Evolutionary conservation across 768 basidiomycete species (phyloP).

Genomic region (Kwoniella dejecticola): DNA sequence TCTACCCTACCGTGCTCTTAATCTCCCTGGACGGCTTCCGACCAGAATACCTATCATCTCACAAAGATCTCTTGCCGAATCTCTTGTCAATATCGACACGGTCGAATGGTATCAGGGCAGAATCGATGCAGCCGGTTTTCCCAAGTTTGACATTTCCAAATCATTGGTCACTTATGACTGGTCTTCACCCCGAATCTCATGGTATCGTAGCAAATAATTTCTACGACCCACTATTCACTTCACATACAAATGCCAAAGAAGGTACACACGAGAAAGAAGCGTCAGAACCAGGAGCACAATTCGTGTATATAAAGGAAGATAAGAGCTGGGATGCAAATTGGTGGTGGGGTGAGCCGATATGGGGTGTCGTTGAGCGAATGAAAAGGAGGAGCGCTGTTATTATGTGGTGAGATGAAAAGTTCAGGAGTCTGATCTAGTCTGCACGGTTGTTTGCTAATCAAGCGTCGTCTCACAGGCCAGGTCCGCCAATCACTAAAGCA

Average conservation of each 20-base stretch:
- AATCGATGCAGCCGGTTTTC: conserved; percentile 83
- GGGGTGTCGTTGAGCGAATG: conserved; percentile 79
- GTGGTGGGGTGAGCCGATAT: conserved; percentile 95
- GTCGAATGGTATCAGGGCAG: conserved; percentile 71
- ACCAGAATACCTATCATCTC: conserved; percentile 27
- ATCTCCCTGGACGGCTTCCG: conserved; percentile 36
- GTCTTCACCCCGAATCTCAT: conserved; percentile 83
- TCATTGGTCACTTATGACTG: conserved; percentile 90
- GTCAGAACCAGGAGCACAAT: conserved; percentile 15
- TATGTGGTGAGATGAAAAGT: conserved; percentile 72
- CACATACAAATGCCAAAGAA: neutral
- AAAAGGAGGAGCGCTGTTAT: conserved; percentile 77
- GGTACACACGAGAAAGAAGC: neutral
- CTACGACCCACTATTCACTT: conserved; percentile 69
- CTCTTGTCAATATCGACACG: conserved; percentile 10
- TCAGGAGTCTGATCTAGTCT: neutral
- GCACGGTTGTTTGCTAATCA: neutral
- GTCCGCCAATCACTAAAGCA: conserved; percentile 70
- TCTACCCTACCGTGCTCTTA: conserved; percentile 27
- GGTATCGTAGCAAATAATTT: conserved; percentile 92
- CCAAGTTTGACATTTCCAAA: conserved; percentile 94
- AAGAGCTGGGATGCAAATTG: conserved; percentile 70
- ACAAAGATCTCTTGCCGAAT: conserved; percentile 22
- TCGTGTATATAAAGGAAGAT: conserved; percentile 61
- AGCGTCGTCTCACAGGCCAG: conserved; percentile 64